Percentiles rank a stretch among this genome's conserved stretches.
phyloP scores from a whole-genome alignment of 768 basidiomycete genomes.

The Xerocomellus dryophilus region DNA sequence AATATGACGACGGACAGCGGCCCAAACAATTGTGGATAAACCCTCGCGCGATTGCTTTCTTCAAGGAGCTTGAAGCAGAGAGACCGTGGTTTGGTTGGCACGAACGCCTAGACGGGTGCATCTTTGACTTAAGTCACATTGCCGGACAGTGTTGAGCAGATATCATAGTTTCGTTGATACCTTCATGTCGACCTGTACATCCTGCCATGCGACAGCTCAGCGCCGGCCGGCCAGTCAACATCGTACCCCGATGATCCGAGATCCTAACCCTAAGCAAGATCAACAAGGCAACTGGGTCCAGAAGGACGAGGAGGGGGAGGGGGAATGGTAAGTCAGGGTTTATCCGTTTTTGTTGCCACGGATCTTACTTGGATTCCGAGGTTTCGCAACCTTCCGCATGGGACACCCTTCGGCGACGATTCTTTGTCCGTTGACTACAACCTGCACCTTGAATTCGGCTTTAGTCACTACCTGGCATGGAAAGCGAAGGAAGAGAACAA shows the following conservation, averaged over 20 bases:
- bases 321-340: neutral
- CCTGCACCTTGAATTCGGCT: neutral
- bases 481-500: neutral
- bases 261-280: neutral
- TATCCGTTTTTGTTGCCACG: neutral
- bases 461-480: neutral
- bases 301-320: neutral
- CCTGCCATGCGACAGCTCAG: slow-evolving; percentile 5
- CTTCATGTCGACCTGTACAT: slow-evolving; percentile 3
- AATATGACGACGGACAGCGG: neutral
- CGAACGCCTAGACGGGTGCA: neutral
- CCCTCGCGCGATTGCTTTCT: neutral
- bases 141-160: neutral
- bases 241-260: neutral
- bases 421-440: slow-evolving; percentile 1
- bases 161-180: neutral
- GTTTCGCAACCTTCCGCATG: neutral
- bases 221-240: no score
- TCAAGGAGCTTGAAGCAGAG: neutral
- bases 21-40: neutral
- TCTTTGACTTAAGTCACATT: neutral
- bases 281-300: neutral
- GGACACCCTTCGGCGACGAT: neutral
- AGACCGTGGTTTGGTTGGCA: slow-evolving; percentile 7
- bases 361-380: neutral